A percentile compares a stretch with the other conserved stretches of the same genome.
Conservation (phyloP, 768 basidiomycete species). For the Leucocoprinus leucothites region DNA sequence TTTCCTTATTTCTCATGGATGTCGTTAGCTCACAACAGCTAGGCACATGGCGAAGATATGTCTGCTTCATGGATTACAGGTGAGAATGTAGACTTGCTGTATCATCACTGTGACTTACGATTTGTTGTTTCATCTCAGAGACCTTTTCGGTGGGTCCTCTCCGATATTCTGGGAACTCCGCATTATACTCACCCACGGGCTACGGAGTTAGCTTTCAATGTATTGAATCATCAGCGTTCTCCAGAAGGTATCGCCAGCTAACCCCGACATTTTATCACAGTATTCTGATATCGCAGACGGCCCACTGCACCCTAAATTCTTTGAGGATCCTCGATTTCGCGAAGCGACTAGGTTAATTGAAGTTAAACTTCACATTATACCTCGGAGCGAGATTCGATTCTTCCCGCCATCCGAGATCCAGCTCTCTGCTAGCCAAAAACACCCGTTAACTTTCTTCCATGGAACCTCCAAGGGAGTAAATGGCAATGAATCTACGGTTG, state of each 20-base stretch:
- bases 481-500: constrained; percentile 40
- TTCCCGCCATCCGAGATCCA: constrained; percentile 18
- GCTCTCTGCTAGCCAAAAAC: constrained; percentile 19
- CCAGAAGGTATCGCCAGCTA: constrained; percentile 10
- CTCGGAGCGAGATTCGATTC: constrained; percentile 26
- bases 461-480: constrained; percentile 43
- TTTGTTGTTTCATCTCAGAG: constrained; percentile 20
- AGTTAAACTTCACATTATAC: constrained; percentile 47
- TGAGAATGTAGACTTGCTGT: constrained; percentile 20
- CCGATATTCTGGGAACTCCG: background rate
- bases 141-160: constrained; percentile 41
- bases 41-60: constrained; percentile 70
- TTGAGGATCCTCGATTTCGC: constrained; percentile 52
- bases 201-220: constrained; percentile 40
- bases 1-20: background rate
- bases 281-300: constrained; percentile 33
- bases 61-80: constrained; percentile 82
- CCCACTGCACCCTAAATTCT: constrained; percentile 41
- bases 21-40: background rate
- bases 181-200: background rate
- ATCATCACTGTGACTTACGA: background rate
- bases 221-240: constrained; percentile 21
- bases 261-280: constrained; percentile 17
- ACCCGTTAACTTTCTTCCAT: constrained; percentile 45
- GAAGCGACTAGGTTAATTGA: constrained; percentile 67